Base-by-base conservation (phyloP, 441 rosid species). In the Arabidopsis lyrata region DNA sequence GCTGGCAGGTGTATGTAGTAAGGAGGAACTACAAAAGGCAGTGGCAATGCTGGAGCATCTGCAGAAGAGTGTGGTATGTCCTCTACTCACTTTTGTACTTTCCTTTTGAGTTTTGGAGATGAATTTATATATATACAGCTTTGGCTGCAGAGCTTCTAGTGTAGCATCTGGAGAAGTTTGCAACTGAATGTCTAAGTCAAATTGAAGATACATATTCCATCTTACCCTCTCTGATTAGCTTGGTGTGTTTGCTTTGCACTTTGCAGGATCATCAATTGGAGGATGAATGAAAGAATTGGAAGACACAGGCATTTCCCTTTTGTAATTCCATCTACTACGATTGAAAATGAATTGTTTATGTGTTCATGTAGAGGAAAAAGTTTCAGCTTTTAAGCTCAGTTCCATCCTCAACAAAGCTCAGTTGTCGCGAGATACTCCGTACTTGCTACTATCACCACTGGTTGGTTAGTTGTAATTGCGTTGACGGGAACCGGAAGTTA, bases 61-160 rank as follows among this genome's bases (percentile, higher is more conserved):
- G 18, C 49, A 22, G 5, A 60, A 60, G 48, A 60, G 14, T 56
- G 12, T 39, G 65, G 65, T 60, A 39, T 60, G 35, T 60, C 48
- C 47, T 58, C 31, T 0, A 36, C 31, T 11, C 63, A 5, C 6
- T 34, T 36, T 11, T 18, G 1, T 10, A 59, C 29, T 38, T 59
- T 38, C 29, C 15, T 59, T 35, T 22, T 24, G 16, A 11, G 32
- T 38, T 59, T 18, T 38, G 2, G 3, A 10, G 63, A 18, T 20
- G 63, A 58, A 10, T 35, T 27, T 32, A 15, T 60, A 61, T n/a
- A 13, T 24, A 22, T 39, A 38, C 16, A 38, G 32, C 13, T 8
- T 61, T 61, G 14, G 24, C 14, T 61, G 36, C 4, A 9, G 27
- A 18, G 6, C 60, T 52, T 24, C 32, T 50, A 3, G 7, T 11